Percentiles rank a stretch among this genome's conserved stretches.
Evolutionary conservation across 306 rosid genomes (phyloP).

Genomic region (Rosa chinensis): DNA sequence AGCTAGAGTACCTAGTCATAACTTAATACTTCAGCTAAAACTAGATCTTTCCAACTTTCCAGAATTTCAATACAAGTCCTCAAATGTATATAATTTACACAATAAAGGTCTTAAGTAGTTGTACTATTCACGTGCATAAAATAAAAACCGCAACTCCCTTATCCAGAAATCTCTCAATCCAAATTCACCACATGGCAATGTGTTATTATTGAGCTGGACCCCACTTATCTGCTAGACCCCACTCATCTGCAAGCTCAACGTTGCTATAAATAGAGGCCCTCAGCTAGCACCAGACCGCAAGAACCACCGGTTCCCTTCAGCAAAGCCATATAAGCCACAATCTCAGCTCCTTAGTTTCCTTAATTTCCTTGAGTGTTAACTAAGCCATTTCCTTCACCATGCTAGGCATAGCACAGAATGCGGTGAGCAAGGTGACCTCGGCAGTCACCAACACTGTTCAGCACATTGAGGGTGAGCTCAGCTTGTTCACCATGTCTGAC

Average conservation of each 20-base stretch:
- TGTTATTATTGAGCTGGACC: not conserved
- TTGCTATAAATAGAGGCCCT: not conserved
- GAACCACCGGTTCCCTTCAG: not conserved
- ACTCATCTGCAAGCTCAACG: not conserved
- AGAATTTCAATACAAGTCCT: not conserved
- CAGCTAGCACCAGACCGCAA: not conserved
- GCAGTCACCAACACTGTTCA: not conserved
- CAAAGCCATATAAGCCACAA: not conserved
- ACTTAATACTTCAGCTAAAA: not conserved
- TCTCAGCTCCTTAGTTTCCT: not conserved
- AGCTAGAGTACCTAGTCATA: no score
- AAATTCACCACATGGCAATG: not conserved
- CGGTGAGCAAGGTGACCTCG: conserved; percentile 5
- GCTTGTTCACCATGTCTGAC: conserved; percentile 47
- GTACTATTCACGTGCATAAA: not conserved
- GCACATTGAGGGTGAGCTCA: conserved; percentile 25
- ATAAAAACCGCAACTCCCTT: not conserved
- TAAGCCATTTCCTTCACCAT: not conserved
- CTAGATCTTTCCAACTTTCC: no score
- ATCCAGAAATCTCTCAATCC: not conserved
- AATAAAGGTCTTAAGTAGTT: not conserved
- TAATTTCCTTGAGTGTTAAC: not conserved
- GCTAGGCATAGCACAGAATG: conserved; percentile 1
- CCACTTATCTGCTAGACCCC: not conserved
- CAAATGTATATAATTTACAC: no score